Evolutionary conservation across 257 asterid genomes (phyloP).

Genomic region (Scutellaria baicalensis): DNA sequence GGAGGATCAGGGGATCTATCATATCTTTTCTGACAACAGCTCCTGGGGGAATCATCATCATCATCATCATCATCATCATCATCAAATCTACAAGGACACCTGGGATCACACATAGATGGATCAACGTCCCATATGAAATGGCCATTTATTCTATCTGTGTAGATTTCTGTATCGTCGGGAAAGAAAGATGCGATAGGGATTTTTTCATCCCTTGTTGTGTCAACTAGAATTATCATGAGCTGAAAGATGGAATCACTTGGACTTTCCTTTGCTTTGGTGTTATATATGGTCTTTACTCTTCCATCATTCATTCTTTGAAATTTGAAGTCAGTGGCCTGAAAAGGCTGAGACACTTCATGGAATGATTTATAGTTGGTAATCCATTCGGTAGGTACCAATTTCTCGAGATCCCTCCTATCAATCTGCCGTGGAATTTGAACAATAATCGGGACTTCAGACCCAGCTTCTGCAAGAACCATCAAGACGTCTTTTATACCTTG

Average conservation of each 20-base stretch:
- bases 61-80: neutral
- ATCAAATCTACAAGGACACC: neutral
- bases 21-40: no score
- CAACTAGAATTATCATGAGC: neutral
- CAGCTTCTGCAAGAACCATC: neutral
- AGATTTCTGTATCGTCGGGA: neutral
- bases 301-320: neutral
- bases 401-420: neutral
- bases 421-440: neutral
- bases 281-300: neutral
- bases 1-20: neutral
- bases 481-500: neutral
- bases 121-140: neutral
- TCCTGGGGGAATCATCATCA: neutral
- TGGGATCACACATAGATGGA: neutral
- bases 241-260: neutral
- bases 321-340: neutral
- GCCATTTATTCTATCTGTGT: neutral
- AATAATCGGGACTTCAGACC: neutral
- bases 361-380: neutral
- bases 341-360: neutral
- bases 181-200: neutral
- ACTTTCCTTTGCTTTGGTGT: fast-evolving
- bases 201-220: fast-evolving
- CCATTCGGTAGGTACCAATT: neutral